Percentiles rank a stretch among this genome's conserved stretches.
Evolutionary conservation across 2,329 filamentous ascomycete genomes (phyloP).

Genomic region (Fusarium sp.): DNA sequence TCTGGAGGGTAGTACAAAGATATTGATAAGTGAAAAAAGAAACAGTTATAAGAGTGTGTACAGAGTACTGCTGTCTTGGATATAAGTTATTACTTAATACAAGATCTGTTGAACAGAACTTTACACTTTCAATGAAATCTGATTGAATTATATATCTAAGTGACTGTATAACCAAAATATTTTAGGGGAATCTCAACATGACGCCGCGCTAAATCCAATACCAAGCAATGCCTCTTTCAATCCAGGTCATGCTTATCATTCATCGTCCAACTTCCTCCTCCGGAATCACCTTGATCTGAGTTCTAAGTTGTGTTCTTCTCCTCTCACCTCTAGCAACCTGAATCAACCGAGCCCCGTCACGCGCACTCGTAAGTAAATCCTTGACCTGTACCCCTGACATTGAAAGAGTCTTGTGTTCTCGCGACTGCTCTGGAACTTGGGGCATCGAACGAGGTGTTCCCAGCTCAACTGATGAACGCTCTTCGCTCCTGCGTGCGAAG

Average conservation of each 20-base stretch:
- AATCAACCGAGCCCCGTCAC: constrained; percentile 38
- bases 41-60: not conserved
- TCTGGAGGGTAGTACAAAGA: not conserved
- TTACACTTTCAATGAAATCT: not conserved
- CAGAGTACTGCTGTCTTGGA: not conserved
- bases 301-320: constrained; percentile 52
- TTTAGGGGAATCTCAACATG: constrained; percentile 29
- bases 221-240: constrained; percentile 1
- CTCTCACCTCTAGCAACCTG: constrained; percentile 48
- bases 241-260: not conserved
- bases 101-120: not conserved
- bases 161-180: constrained; percentile 3
- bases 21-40: not conserved
- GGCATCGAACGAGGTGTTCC: constrained; percentile 20
- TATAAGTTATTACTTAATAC: not conserved
- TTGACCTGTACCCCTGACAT: constrained; percentile 44
- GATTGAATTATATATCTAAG: not conserved
- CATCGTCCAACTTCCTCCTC: constrained; percentile 34
- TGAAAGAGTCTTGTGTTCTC: constrained; percentile 23
- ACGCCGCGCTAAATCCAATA: constrained; percentile 39
- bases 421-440: constrained; percentile 10
- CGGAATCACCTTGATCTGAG: constrained; percentile 53
- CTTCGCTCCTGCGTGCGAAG: constrained; percentile 40
- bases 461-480: constrained; percentile 34
- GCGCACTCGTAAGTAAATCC: constrained; percentile 42